These are phyloP conservation scores for Rhododendron williamsianum DNA, from an alignment of 148 eudicot species.

Conservation along the genomic window DNA sequence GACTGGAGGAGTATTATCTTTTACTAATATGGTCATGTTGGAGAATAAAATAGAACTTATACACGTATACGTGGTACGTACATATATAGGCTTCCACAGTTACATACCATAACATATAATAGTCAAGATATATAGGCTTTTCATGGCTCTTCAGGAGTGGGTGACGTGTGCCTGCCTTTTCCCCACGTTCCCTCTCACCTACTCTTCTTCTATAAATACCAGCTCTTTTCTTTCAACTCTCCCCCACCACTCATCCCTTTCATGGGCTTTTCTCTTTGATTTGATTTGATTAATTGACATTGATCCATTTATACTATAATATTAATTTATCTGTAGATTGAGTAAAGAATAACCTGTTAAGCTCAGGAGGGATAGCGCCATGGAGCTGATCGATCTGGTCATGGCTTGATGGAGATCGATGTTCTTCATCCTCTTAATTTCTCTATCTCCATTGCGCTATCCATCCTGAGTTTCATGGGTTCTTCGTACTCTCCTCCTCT, in stretches of 20 bases:
- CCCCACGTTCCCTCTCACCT: background rate
- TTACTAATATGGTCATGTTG: no score
- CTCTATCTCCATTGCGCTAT: slow-evolving; percentile 21
- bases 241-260: background rate
- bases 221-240: background rate
- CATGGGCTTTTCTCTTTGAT: background rate
- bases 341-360: slow-evolving; percentile 48
- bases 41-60: background rate
- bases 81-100: background rate
- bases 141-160: background rate
- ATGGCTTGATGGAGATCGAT: background rate
- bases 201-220: slow-evolving; percentile 1
- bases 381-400: background rate
- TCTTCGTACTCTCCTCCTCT: slow-evolving; percentile 10
- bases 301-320: no score
- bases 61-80: background rate
- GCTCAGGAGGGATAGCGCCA: slow-evolving; percentile 99
- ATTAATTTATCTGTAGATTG: background rate
- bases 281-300: background rate
- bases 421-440: background rate
- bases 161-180: background rate
- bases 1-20: background rate
- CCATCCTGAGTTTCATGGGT: slow-evolving; percentile 43
- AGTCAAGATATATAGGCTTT: background rate
- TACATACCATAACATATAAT: background rate